Conservation (phyloP, 306 rosid genomes). For the Quercus variabilis region DNA sequence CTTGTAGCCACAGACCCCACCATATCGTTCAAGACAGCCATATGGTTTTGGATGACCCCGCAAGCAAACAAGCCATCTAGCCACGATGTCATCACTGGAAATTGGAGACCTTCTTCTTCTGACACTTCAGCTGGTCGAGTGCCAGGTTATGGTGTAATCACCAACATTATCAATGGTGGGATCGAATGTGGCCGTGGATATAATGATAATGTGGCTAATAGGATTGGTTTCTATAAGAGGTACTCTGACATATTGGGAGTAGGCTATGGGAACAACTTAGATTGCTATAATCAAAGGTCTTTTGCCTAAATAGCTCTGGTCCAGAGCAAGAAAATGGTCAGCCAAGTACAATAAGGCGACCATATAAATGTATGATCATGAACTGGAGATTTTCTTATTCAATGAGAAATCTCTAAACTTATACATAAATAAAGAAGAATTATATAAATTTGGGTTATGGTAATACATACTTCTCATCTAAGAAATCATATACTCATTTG, state of each 20-base stretch:
- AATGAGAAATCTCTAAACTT: too few species aligned
- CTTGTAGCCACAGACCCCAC: conserved; percentile 44
- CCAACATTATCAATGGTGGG: conserved; percentile 59
- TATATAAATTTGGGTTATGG: too few species aligned
- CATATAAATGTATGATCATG: too few species aligned
- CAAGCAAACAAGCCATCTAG: conserved; percentile 59
- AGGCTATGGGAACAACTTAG: conserved; percentile 25
- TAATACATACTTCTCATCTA: too few species aligned
- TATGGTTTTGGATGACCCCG: conserved; percentile 74
- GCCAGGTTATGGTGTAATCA: conserved; percentile 49
- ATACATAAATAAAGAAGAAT: too few species aligned
- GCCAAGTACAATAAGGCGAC: too few species aligned
- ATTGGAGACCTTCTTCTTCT: conserved; percentile 41
- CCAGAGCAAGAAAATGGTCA: too few species aligned
- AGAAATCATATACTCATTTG: too few species aligned
- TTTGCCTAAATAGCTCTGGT: conserved; percentile 10
- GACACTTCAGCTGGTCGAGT: conserved; percentile 38
- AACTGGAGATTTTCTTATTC: too few species aligned
- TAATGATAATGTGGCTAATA: conserved; percentile 21
- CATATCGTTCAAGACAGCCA: conserved; percentile 57
- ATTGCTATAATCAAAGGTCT: conserved; percentile 30
- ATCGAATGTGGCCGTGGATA: conserved; percentile 40
- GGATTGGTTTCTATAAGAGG: conserved; percentile 53
- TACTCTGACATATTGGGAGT: conserved; percentile 24
- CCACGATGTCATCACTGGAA: conserved; percentile 49